Evolutionary conservation across 2,329 filamentous ascomycete species (phyloP), one percentile per base, ranked within the genome.

Genomic region (Colletotrichum tabaci): DNA sequence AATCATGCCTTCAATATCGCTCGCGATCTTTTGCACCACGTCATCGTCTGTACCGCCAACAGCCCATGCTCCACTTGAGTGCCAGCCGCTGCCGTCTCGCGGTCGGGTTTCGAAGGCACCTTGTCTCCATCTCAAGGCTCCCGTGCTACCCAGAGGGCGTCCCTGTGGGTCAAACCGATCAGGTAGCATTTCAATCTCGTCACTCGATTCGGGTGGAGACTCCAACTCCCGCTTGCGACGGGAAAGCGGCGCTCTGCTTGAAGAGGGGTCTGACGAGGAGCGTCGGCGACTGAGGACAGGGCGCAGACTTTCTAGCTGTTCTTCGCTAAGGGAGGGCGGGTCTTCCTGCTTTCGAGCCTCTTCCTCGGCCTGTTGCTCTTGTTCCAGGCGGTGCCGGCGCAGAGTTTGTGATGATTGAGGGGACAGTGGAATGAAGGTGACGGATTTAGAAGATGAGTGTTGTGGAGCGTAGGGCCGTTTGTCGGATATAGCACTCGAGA

Each of bases 381-480:
- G 81, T 15, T 81, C 78, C 44, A 77, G 76, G 49, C 77, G 82
- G 70, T 86, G 86, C 35, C 80, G 77, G 23, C 80, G 78, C 75
- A 87, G 83, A 0, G 85, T 87, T 66, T 78, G 82, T 0, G 83
- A 83, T 18, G 85, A 87, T 63, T 85, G 83, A 0, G 87, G 87
- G 3, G 86, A 88, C 50, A 88, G 76, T 0, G 87, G 86, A 2
- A 83, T 81, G 66, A 87, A 88, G 2, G 79, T 74, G 1, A 88
- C 85, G 0, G 84, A 83, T 71, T 86, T 86, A 26, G 80, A 71
- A 13, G 74, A 71, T 67, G 75, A 35, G 15, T 74, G 73, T 16
- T 72, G 67, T 4, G 76, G 75, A 15, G 70, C 8, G 12, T 35
- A 38, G 46, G 58, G 46, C n/a, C 53, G 50, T 10, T 58, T 52